A percentile compares a stretch with the other conserved stretches of the same genome.
Conservation (phyloP, 768 basidiomycete genomes). For the Lanmaoa rubissima region DNA sequence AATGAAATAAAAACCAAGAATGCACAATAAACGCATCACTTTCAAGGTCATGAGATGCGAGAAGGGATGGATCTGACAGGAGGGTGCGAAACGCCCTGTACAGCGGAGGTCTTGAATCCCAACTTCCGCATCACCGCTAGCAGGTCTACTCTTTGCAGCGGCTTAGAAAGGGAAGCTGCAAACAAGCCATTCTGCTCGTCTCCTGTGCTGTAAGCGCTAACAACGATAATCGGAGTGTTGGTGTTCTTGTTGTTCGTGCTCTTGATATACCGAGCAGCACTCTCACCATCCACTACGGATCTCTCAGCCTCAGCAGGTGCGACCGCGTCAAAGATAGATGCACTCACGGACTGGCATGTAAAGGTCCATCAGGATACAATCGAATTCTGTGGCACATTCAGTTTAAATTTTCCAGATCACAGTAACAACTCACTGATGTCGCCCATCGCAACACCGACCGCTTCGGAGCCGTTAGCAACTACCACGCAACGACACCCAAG, state of each 20-base stretch:
- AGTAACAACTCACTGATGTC: slow-evolving; percentile 78
- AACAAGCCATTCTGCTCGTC: slow-evolving; percentile 74
- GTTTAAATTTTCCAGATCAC: neutral
- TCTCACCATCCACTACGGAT: slow-evolving; percentile 83
- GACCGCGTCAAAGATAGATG: neutral
- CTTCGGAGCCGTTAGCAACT: slow-evolving; percentile 95
- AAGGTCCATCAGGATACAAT: slow-evolving; percentile 93
- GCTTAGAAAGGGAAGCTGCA: slow-evolving; percentile 82
- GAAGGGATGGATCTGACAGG: slow-evolving; percentile 51
- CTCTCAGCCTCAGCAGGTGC: slow-evolving; percentile 9
- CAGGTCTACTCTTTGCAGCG: slow-evolving; percentile 84
- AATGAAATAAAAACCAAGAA: slow-evolving; percentile 28
- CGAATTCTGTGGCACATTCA: slow-evolving; percentile 65
- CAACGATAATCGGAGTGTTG: slow-evolving; percentile 87
- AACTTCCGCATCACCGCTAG: slow-evolving; percentile 79
- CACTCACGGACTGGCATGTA: slow-evolving; percentile 90
- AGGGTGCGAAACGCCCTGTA: slow-evolving; percentile 51
- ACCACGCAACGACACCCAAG: slow-evolving; percentile 95
- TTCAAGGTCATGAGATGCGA: slow-evolving; percentile 26
- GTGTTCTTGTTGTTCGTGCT: slow-evolving; percentile 95
- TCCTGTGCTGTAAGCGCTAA: slow-evolving; percentile 81
- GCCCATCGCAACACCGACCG: slow-evolving; percentile 95
- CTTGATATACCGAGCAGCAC: slow-evolving; percentile 95
- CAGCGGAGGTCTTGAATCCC: slow-evolving; percentile 85
- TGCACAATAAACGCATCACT: slow-evolving; percentile 17